Percentiles rank a stretch among this genome's conserved stretches.
Conservation (phyloP, 176 grass and related monocot genomes). For the Miscanthus lutarioriparius region DNA sequence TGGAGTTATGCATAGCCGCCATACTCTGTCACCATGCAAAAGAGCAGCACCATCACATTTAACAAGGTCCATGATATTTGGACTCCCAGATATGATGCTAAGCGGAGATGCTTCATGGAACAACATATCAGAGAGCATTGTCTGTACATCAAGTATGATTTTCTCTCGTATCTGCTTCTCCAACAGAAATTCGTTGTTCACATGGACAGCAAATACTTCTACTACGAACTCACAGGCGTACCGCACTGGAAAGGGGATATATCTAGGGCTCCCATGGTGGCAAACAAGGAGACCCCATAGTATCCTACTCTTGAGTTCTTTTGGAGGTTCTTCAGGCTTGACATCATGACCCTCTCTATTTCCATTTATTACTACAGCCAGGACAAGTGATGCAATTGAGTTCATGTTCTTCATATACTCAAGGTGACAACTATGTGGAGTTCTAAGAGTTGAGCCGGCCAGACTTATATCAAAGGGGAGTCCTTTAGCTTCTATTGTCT, state of each 20-base stretch:
- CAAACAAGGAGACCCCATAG: constrained; percentile 92
- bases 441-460: constrained; percentile 79
- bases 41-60: constrained; percentile 83
- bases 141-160: constrained; percentile 75
- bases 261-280: constrained; percentile 88
- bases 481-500: constrained; percentile 47
- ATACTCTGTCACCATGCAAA: constrained; percentile 67
- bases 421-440: constrained; percentile 87
- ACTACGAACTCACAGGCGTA: constrained; percentile 89
- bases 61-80: constrained; percentile 95
- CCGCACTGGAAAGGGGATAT: constrained; percentile 77
- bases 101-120: constrained; percentile 65
- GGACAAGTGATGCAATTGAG: constrained; percentile 83
- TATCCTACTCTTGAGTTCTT: constrained; percentile 60
- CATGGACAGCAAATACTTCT: constrained; percentile 85
- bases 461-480: constrained; percentile 65
- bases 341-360: constrained; percentile 48
- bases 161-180: constrained; percentile 85
- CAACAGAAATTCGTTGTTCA: constrained; percentile 76
- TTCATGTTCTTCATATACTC: constrained; percentile 99
- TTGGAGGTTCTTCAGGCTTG: constrained; percentile 30
- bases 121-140: constrained; percentile 82
- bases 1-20: constrained; percentile 57
- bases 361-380: constrained; percentile 85
- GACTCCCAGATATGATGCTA: constrained; percentile 67